Conservation (phyloP, 805 yeast species). For the Nakazawaea ernobii region DNA sequence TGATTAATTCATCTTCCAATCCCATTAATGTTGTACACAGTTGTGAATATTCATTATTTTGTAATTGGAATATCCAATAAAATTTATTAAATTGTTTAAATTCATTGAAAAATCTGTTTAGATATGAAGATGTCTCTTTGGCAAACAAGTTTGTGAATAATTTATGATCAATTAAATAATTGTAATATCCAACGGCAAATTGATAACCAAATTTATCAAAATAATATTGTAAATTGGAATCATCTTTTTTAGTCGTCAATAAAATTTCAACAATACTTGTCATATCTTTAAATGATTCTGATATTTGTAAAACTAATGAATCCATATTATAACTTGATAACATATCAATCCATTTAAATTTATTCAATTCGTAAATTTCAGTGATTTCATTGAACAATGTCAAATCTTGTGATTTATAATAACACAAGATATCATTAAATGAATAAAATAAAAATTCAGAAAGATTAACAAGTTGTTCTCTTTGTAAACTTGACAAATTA, state of each 20-base stretch:
- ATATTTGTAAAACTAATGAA: conserved; percentile 51
- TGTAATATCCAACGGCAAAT: conserved; percentile 63
- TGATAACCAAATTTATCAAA: conserved; percentile 58
- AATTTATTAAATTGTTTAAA: conserved; percentile 41
- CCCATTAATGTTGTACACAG: conserved; percentile 46
- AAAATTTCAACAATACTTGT: conserved; percentile 50
- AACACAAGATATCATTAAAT: conserved; percentile 7
- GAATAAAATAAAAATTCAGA: conserved; percentile 9
- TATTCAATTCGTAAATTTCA: conserved; percentile 2
- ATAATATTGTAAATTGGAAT: conserved; percentile 36
- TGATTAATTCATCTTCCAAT: conserved; percentile 38
- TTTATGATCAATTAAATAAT: conserved; percentile 47
- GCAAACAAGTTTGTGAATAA: conserved; percentile 48
- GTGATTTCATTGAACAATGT: background rate
- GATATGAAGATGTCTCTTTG: conserved; percentile 42
- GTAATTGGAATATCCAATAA: conserved; percentile 68
- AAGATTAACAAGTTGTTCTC: background rate
- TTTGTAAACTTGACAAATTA: background rate
- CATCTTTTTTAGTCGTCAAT: conserved; percentile 28
- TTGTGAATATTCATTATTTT: conserved; percentile 39
- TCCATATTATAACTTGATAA: conserved; percentile 45
- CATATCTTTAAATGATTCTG: conserved; percentile 64
- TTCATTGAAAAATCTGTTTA: conserved; percentile 47
- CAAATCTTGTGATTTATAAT: background rate
- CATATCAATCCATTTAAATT: conserved; percentile 51